Base-by-base conservation (phyloP, 305 asterid species). In the Caryopteris hybrid region DNA sequence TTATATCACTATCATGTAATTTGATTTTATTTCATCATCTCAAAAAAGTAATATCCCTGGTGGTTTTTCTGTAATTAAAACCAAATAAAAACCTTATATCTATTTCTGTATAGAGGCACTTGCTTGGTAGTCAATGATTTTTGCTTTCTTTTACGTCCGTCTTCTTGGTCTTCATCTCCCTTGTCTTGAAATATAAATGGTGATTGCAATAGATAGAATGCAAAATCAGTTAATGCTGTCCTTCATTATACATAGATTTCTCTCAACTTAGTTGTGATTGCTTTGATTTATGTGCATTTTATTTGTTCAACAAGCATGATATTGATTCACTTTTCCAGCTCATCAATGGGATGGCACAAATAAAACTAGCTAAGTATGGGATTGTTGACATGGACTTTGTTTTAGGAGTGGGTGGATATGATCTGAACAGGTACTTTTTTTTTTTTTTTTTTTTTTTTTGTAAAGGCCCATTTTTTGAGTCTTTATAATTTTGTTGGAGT, bases 381-480 rank as follows among this genome's bases (percentile, higher is more conserved):
- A 72, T 70, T 51, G 98, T 92, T 73, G 94, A 92, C 78, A 90
- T 92, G 96, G 97, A 92, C 82, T 92, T 86, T 29, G 96, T 93
- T 68, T 64, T 93, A 66, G 99, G 99, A 79, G 86, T 93, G 25
- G 97, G 99, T 73, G 99, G 99, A 53, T 93, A 88, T 70, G 99
- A 90, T 82, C 96, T 93, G 77, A 96, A 88, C 81, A 90, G 98
- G 98, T 92, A 78, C 8, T 36, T 6, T 36, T 36, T 55, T 64
- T 29, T 47, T 3, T 38, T 68, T 9, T 2, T 8, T 57, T 2
- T 60, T 69, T 25, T 2, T 21, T 23, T 17, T 14, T 12, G 56
- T 13, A 27, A 55, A 33, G 34, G 63, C 55, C 8, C 42, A 20
- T 47, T 4, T 27, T 14, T 20, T 52, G 61, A 4, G 36, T 33